Evolutionary conservation across 148 eudicot genomes (phyloP).

Genomic region (Rhododendron kiyosumense): DNA sequence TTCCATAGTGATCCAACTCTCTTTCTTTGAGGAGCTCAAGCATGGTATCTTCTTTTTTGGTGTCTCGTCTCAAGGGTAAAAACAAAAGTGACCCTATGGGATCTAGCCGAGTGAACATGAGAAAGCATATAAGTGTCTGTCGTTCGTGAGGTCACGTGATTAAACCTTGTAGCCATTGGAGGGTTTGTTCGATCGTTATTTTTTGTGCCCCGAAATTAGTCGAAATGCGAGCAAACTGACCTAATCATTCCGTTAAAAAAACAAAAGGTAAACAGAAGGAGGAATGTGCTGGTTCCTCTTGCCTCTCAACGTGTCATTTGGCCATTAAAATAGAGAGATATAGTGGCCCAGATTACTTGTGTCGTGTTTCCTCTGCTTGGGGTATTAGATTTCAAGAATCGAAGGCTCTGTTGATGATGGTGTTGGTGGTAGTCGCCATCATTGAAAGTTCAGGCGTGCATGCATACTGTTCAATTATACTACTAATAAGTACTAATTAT

Average conservation of each 20-base stretch:
- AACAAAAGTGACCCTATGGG: neutral
- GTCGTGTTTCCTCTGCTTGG: conserved; percentile 10
- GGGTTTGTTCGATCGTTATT: neutral
- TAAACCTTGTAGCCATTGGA: too few species aligned
- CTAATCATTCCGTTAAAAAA: neutral
- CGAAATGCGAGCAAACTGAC: too few species aligned
- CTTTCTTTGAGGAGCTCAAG: neutral
- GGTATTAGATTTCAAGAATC: neutral
- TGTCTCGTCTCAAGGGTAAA: neutral
- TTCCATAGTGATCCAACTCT: neutral
- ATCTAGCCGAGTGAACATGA: too few species aligned
- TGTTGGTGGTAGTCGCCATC: conserved; percentile 10
- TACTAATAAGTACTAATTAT: too few species aligned
- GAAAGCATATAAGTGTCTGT: too few species aligned
- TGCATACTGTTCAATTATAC: neutral
- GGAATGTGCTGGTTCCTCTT: conserved; percentile 11
- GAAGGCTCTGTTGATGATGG: neutral
- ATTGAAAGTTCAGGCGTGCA: conserved; percentile 3
- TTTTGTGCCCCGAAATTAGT: neutral
- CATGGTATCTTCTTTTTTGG: conserved; percentile 15
- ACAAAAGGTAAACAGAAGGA: conserved; percentile 2
- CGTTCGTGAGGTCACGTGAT: too few species aligned
- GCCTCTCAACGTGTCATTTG: conserved; percentile 17
- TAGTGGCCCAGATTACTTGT: conserved; percentile 14
- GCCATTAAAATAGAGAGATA: conserved; percentile 8